phyloP scores from a whole-genome alignment of 2,329 filamentous ascomycete genomes.

The Pseudonectria foliicola region DNA sequence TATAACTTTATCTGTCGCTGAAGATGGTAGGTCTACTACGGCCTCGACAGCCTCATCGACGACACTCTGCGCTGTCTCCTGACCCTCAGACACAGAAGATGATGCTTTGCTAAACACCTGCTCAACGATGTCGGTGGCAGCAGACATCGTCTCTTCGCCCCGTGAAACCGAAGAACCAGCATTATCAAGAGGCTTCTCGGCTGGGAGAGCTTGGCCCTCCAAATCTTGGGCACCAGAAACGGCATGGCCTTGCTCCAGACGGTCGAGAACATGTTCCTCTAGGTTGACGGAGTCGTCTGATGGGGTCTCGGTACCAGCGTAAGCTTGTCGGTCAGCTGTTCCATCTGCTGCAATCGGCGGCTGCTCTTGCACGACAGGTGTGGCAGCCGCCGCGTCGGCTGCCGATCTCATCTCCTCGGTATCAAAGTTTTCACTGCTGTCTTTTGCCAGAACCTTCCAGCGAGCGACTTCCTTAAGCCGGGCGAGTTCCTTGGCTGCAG shows the following conservation, averaged over 20 bases:
- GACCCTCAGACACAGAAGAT: slow-evolving; percentile 7
- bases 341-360: too few relatives aligned
- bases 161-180: slow-evolving; percentile 13
- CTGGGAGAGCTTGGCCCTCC: slow-evolving; percentile 1
- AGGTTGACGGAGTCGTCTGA: slow-evolving; percentile 24
- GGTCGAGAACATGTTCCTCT: slow-evolving; percentile 8
- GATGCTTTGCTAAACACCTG: slow-evolving; percentile 12
- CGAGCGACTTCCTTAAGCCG: slow-evolving; percentile 75
- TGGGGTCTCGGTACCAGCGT: slow-evolving; percentile 16
- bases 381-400: slow-evolving; percentile 32
- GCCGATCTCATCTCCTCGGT: slow-evolving; percentile 55
- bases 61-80: slow-evolving; percentile 9
- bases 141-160: slow-evolving; percentile 6
- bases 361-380: slow-evolving; percentile 15
- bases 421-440: slow-evolving; percentile 73
- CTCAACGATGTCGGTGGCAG: slow-evolving; percentile 4
- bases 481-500: slow-evolving; percentile 71
- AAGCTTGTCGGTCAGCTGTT: slow-evolving; percentile 21
- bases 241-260: slow-evolving; percentile 1
- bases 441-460: slow-evolving; percentile 73
- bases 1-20: slow-evolving; percentile 16
- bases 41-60: slow-evolving; percentile 12
- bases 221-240: slow-evolving; percentile 6
- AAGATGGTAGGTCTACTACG: slow-evolving; percentile 9
- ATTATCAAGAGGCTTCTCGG: slow-evolving; percentile 14